Base-by-base conservation (phyloP, 192 early-diverging fungal genomes). In the Coemansia pectinata region DNA sequence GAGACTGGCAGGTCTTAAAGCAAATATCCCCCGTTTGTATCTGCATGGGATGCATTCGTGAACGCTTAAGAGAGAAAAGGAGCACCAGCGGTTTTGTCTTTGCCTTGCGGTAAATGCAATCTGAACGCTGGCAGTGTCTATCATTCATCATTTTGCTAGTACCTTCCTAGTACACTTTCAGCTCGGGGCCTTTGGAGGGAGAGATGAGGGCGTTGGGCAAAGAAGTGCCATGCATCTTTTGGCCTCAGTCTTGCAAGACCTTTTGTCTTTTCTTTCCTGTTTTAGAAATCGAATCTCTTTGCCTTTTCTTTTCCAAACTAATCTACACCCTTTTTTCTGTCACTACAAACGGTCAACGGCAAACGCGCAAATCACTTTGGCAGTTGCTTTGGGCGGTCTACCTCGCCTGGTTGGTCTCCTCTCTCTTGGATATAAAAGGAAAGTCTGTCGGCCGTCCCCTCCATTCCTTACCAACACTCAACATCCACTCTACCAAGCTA, bases 351-450 rank as follows among this genome's bases (percentile, higher is more conserved):
- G 55, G 55, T 29, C 29, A 29, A 12, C 55, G 15, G 14, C 55
- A 58, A 34, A 61, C 36, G 11, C 33, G 36, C 38, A 40, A 10
- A 34, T 10, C 34, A 5, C 55, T 33, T 40, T 34, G 55, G 55
- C 31, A 15, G 27, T 15, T 58, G 55, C 23, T 61, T 33, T 39
- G 57, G 17, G 57, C 59, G 59, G 59, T 61, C 59, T 39, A 40
- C 1, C 59, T 3, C 38, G 59, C 59, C 2, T 36, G 27, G 55
- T 5, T 58, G 55, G 55, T 58, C 55, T 27, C 57, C 31, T 58
- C 8, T 61, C 53, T 19, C 59, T 17, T 39, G 34, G 40, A 6
- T 67, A 67, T 67, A 67, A 67, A 67, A 52, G 41, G 27, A 25
- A 40, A n/a, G 34, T 10, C 38, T 19, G 34, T 19, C 31, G 23